Evolutionary conservation across 78 protist genomes (phyloP).

Genomic region (Neovahlkampfia damariscottae): DNA sequence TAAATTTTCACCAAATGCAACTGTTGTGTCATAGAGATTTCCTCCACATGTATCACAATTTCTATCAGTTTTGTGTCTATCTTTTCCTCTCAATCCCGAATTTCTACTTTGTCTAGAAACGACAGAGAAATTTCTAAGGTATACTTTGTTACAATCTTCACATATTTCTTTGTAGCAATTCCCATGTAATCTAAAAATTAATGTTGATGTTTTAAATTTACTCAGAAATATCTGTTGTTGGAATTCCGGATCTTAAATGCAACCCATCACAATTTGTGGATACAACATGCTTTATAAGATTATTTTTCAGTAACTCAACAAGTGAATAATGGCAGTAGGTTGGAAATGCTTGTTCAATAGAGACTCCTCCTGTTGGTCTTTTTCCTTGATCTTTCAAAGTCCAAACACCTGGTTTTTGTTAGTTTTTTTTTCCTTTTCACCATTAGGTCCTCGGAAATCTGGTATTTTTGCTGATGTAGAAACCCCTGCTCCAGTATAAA

Average conservation of each 20-base stretch:
- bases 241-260: not conserved
- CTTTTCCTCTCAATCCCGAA: not conserved
- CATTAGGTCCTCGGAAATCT: not conserved
- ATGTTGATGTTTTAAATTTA: not conserved
- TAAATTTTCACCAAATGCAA: conserved; percentile 6
- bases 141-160: not conserved
- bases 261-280: not conserved
- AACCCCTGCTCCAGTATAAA: not conserved
- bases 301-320: not conserved
- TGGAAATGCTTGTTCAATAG: too few species aligned
- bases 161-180: not conserved
- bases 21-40: conserved; percentile 3
- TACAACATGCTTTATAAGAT: not conserved
- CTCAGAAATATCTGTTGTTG: not conserved
- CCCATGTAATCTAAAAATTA: not conserved
- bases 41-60: not conserved
- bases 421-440: not conserved
- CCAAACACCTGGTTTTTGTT: not conserved
- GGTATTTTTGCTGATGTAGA: not conserved
- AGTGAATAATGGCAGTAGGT: not conserved
- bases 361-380: not conserved
- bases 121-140: not conserved
- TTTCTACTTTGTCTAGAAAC: not conserved
- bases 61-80: not conserved
- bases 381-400: not conserved